Conservation (phyloP, 2,329 filamentous ascomycete genomes). For the Penicillium sp. region DNA sequence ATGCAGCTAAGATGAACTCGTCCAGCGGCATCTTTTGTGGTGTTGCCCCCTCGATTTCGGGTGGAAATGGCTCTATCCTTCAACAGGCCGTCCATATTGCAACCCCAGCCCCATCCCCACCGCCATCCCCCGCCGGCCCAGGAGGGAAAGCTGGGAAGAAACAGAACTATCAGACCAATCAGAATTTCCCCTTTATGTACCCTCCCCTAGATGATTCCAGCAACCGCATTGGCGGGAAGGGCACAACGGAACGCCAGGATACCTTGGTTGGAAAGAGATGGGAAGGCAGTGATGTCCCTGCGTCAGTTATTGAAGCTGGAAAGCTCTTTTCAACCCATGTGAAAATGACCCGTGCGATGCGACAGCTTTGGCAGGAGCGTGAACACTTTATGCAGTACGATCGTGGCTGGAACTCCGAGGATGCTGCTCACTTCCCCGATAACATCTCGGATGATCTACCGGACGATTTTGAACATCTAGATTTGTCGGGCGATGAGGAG, state of each 20-base stretch:
- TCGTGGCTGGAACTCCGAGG: conserved; percentile 72
- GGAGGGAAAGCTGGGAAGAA: conserved; percentile 94
- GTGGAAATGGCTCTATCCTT: conserved; percentile 68
- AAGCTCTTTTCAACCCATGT: conserved; percentile 87
- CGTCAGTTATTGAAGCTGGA: conserved; percentile 92
- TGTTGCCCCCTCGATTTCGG: conserved; percentile 49
- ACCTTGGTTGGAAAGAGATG: conserved; percentile 77
- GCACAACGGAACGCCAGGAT: conserved; percentile 76
- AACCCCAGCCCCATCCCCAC: conserved; percentile 94
- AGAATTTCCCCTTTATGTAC: conserved; percentile 97
- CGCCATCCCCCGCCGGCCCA: conserved; percentile 79
- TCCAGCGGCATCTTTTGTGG: conserved; percentile 63
- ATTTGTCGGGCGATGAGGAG: conserved; percentile 19
- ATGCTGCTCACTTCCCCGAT: conserved; percentile 27
- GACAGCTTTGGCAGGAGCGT: conserved; percentile 91
- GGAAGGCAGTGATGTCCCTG: conserved; percentile 89
- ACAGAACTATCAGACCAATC: conserved; percentile 98
- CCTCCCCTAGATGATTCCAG: conserved; percentile 86
- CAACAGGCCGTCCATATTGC: conserved; percentile 97
- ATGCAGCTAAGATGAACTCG: conserved; percentile 62
- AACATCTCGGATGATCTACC: conserved; percentile 42
- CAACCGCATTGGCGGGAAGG: conserved; percentile 88
- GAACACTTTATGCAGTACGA: conserved; percentile 91
- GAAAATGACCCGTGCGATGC: conserved; percentile 84
- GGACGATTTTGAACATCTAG: conserved; percentile 40